Percentiles rank a stretch among this genome's conserved stretches.
Evolutionary conservation across 2,329 filamentous ascomycete species (phyloP).

Genomic region (Camptophora hylomeconis): DNA sequence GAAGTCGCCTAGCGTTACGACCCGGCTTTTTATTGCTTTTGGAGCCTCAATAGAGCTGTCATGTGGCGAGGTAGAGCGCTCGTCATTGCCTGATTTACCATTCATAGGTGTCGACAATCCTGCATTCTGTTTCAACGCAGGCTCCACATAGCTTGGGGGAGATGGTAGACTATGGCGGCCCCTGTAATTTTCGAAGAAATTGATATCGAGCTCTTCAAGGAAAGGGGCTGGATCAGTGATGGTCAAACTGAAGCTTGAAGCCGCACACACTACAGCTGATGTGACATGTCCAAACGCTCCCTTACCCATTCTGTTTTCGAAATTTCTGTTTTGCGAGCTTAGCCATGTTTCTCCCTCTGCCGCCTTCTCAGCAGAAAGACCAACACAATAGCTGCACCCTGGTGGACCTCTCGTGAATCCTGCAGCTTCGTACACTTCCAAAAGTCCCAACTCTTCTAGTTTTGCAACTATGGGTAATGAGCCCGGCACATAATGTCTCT

Average conservation of each 20-base stretch:
- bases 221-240: conserved; percentile 26
- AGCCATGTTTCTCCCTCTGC: conserved; percentile 31
- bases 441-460: conserved; percentile 24
- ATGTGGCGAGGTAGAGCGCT: no score
- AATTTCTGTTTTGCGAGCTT: conserved; percentile 35
- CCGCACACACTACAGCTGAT: conserved; percentile 35
- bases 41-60: no score
- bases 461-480: conserved; percentile 27
- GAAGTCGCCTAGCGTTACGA: conserved; percentile 31
- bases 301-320: conserved; percentile 33
- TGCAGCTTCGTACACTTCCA: conserved; percentile 27
- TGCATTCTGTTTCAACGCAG: no score
- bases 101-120: no score
- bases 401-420: conserved; percentile 31
- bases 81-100: no score
- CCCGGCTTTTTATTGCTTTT: no score
- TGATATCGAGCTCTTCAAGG: conserved; percentile 20
- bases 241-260: conserved; percentile 33
- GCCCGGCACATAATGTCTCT: conserved; percentile 30
- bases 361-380: conserved; percentile 30
- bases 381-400: conserved; percentile 34
- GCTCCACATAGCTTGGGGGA: no score
- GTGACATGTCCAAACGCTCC: conserved; percentile 32
- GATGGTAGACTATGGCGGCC: no score
- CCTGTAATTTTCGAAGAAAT: conserved; percentile 11